These are phyloP conservation scores for Chytridium lagenaria DNA, from an alignment of 371 early-diverging fungal genomes.

Conservation along the genomic window DNA sequence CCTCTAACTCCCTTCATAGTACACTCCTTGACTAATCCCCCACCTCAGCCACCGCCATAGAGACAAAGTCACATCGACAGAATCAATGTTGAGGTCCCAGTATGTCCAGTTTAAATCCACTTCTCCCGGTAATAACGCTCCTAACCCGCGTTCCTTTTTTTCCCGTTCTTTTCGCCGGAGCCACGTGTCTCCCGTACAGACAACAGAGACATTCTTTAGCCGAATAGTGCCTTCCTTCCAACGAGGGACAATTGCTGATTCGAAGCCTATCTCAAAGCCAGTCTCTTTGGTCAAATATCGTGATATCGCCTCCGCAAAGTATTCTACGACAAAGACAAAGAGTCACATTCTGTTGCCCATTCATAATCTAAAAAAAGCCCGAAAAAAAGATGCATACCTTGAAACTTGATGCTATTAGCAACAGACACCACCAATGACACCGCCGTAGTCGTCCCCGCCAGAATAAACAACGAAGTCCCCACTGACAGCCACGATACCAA, in stretches of 20 bases:
- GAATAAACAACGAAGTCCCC: conserved; percentile 81
- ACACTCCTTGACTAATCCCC: conserved; percentile 85
- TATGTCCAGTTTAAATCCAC: conserved; percentile 79
- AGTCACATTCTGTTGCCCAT: too few relatives aligned
- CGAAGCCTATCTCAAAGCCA: conserved; percentile 85
- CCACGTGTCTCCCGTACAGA: conserved; percentile 58
- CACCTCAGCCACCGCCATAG: conserved; percentile 85
- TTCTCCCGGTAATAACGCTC: conserved; percentile 51
- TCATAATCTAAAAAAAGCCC: too few relatives aligned
- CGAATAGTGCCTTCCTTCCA: conserved; percentile 92
- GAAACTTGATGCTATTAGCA: conserved; percentile 87
- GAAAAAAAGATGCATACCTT: conserved; percentile 62
- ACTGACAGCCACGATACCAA: conserved; percentile 84
- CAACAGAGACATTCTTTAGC: conserved; percentile 76
- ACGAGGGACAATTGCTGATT: conserved; percentile 89
- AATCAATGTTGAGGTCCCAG: conserved; percentile 84
- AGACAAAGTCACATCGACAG: conserved; percentile 84
- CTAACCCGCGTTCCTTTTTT: conserved; percentile 43
- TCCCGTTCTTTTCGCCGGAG: conserved; percentile 20
- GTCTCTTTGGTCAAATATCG: conserved; percentile 81
- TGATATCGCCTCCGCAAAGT: conserved; percentile 77
- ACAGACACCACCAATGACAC: conserved; percentile 79
- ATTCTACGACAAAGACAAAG: conserved; percentile 57
- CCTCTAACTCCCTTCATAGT: conserved; percentile 89
- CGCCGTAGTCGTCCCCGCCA: conserved; percentile 91